phyloP scores from a whole-genome alignment of 805 yeast genomes.

The Kodamaea kaohsiungensis region DNA sequence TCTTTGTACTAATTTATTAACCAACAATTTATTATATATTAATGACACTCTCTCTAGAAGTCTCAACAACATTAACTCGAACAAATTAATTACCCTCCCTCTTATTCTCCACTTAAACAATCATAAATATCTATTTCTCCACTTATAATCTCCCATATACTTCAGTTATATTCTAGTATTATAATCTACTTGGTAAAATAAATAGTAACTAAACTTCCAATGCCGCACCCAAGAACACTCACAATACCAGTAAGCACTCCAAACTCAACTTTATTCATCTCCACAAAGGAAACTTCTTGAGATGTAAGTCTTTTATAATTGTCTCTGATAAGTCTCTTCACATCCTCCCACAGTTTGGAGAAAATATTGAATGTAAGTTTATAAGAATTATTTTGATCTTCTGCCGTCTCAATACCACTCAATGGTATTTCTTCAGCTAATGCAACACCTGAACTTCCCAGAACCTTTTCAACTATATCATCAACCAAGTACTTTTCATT shows the following conservation, averaged over 20 bases:
- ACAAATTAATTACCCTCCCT: too few relatives aligned
- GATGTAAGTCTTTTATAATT: constrained; percentile 20
- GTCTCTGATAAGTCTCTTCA: constrained; percentile 3
- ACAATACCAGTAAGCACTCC: constrained; percentile 17
- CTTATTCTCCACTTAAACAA: too few relatives aligned
- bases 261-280: constrained; percentile 25
- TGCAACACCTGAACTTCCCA: constrained; percentile 2
- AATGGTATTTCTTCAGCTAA: not conserved
- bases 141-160: too few relatives aligned
- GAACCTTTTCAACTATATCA: constrained; percentile 12
- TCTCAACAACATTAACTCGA: too few relatives aligned
- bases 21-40: too few relatives aligned
- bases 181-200: constrained; percentile 12
- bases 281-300: constrained; percentile 14
- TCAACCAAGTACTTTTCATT: constrained; percentile 3
- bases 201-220: constrained; percentile 22
- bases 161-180: too few relatives aligned
- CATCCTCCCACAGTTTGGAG: constrained; percentile 17
- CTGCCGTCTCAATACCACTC: not conserved
- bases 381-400: not conserved
- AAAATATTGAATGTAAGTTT: constrained; percentile 4
- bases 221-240: constrained; percentile 17
- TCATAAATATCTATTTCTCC: too few relatives aligned
- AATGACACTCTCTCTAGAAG: too few relatives aligned
- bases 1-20: too few relatives aligned